These are phyloP conservation scores for Arthrobotrys sinensis DNA, from an alignment of 2,329 filamentous ascomycete genomes.

Conservation along the genomic window DNA sequence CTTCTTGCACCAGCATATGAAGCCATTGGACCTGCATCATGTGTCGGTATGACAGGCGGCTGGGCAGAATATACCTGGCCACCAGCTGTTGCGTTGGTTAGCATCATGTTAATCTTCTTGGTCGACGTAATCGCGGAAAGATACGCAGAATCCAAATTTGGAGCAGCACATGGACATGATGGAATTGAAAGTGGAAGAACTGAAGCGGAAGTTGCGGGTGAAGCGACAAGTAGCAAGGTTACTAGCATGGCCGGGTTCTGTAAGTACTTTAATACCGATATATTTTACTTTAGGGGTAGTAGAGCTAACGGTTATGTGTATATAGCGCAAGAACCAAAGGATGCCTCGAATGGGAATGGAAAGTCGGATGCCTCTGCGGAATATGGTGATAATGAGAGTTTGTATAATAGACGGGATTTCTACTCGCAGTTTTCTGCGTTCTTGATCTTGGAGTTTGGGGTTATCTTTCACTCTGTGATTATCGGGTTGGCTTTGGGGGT, in stretches of 20 bases:
- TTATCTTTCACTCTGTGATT: slow-evolving; percentile 81
- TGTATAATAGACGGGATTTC: slow-evolving; percentile 40
- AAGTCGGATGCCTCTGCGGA: slow-evolving; percentile 16
- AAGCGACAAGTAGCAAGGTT: slow-evolving; percentile 50
- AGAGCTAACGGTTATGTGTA: slow-evolving; percentile 8
- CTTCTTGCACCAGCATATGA: slow-evolving; percentile 78
- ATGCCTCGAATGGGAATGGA: background rate
- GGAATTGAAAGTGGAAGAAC: slow-evolving; percentile 28
- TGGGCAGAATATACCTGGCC: slow-evolving; percentile 73
- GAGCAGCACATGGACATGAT: slow-evolving; percentile 65
- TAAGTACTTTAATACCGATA: slow-evolving; percentile 26
- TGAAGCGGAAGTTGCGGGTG: slow-evolving; percentile 34
- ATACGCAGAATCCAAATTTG: slow-evolving; percentile 71
- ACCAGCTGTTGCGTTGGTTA: slow-evolving; percentile 71
- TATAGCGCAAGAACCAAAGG: slow-evolving; percentile 43
- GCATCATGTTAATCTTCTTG: slow-evolving; percentile 71
- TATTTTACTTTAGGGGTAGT: slow-evolving; percentile 9
- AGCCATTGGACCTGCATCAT: slow-evolving; percentile 70
- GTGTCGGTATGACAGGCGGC: slow-evolving; percentile 70
- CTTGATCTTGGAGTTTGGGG: slow-evolving; percentile 79
- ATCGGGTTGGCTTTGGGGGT: slow-evolving; percentile 56
- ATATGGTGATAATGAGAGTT: slow-evolving; percentile 32
- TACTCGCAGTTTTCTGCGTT: slow-evolving; percentile 66
- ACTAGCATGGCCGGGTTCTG: slow-evolving; percentile 57
- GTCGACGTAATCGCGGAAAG: slow-evolving; percentile 71